Evolutionary conservation across 371 early-diverging fungal genomes (phyloP).

Genomic region (Phascolomyces articulosus): DNA sequence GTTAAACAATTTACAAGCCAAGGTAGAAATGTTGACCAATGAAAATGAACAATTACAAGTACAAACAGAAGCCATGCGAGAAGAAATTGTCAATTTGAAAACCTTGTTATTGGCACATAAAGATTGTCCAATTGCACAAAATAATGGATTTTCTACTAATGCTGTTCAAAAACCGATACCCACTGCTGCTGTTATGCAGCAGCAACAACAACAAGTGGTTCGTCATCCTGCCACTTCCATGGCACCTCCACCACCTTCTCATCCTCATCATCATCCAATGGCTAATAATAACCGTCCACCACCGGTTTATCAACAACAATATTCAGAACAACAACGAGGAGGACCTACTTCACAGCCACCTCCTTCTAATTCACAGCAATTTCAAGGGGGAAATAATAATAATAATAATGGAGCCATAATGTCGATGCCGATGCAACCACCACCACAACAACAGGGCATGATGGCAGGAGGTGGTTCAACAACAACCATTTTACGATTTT

Average conservation of each 20-base stretch:
- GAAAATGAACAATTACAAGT: constrained; percentile 76
- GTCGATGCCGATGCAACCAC: not conserved
- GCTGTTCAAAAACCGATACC: constrained; percentile 14
- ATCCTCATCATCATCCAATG: not conserved
- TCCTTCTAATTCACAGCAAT: not conserved
- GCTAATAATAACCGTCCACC: no score
- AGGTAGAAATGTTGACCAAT: constrained; percentile 69
- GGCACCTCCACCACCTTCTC: no score
- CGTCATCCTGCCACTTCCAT: no score
- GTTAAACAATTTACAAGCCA: constrained; percentile 75
- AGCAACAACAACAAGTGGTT: constrained; percentile 15
- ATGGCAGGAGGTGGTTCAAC: constrained; percentile 1
- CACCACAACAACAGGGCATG: not conserved
- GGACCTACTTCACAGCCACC: not conserved
- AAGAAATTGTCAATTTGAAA: constrained; percentile 75
- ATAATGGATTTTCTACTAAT: constrained; percentile 51
- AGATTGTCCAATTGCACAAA: constrained; percentile 75
- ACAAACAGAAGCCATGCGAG: constrained; percentile 69
- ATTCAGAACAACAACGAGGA: not conserved
- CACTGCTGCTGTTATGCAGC: constrained; percentile 5
- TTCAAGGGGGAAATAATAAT: no score
- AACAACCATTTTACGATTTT: not conserved
- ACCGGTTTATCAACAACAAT: not conserved
- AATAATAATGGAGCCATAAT: not conserved
- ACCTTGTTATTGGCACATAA: constrained; percentile 77